Percentiles rank a stretch among this genome's conserved stretches.
Evolutionary conservation across 495 filamentous ascomycete species (phyloP).

Genomic region (Sporormia fimetaria): DNA sequence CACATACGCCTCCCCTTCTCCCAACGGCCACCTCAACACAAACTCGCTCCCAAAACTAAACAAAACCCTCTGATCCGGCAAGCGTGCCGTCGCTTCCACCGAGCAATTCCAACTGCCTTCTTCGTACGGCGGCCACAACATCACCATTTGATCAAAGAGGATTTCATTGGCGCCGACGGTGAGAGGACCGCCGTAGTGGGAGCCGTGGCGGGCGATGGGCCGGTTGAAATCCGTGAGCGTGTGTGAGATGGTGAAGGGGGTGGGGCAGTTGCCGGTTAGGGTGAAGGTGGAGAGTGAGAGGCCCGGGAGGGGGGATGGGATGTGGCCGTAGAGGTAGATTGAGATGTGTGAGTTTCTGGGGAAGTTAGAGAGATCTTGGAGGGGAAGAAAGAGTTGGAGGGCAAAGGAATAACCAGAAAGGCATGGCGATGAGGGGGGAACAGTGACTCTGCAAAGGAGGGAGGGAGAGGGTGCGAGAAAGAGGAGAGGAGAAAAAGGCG

Average conservation of each 20-base stretch:
- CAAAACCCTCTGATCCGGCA: not conserved
- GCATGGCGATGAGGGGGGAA: too few species aligned
- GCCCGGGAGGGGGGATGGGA: not conserved
- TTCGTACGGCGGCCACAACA: not conserved
- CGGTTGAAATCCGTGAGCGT: not conserved
- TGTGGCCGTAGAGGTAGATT: not conserved
- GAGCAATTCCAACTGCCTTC: not conserved
- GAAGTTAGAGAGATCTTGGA: too few species aligned
- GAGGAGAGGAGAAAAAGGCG: not conserved
- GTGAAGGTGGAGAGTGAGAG: not conserved
- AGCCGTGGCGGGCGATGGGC: not conserved
- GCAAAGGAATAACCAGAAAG: too few species aligned
- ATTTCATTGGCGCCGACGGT: not conserved
- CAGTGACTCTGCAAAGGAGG: too few species aligned
- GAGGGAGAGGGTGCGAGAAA: too few species aligned
- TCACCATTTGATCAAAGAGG: not conserved
- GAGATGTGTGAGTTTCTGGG: too few species aligned
- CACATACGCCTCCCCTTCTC: too few species aligned
- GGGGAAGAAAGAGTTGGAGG: too few species aligned
- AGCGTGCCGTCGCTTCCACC: not conserved
- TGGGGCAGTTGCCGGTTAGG: not conserved
- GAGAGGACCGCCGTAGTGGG: not conserved
- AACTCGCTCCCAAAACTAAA: not conserved
- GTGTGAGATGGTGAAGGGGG: not conserved
- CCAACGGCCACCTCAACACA: not conserved